phyloP scores from a whole-genome alignment of 495 filamentous ascomycete genomes.

The Tuber borchii region DNA sequence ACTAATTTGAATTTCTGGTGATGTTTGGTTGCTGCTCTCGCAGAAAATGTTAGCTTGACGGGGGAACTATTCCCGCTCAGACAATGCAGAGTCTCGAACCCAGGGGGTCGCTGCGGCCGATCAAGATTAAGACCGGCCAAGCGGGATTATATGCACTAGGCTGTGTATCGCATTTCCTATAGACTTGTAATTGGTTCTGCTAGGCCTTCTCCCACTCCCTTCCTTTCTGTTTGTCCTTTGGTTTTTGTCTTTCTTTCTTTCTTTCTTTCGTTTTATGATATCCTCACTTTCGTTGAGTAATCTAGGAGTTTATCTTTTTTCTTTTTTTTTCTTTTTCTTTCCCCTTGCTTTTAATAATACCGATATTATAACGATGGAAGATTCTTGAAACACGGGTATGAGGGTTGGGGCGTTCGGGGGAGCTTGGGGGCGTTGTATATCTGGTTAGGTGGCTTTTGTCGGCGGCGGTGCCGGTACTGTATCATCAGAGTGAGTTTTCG shows the following conservation, averaged over 20 bases:
- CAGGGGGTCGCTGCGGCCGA: too few species aligned
- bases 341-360: too few species aligned
- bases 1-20: too few species aligned
- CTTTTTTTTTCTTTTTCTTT: neutral
- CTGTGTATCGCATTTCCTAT: neutral
- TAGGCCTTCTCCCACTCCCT: neutral
- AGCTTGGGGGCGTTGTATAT: neutral
- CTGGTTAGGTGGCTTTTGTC: neutral
- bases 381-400: neutral
- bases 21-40: too few species aligned
- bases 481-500: slow-evolving; percentile 11
- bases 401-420: neutral
- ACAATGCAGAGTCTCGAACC: too few species aligned
- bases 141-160: too few species aligned
- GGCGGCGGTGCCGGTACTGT: too few species aligned
- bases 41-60: too few species aligned
- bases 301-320: neutral
- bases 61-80: too few species aligned
- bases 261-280: neutral
- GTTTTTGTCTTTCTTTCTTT: neutral
- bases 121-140: too few species aligned
- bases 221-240: neutral
- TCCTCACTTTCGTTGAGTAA: neutral
- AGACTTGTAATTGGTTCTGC: neutral
- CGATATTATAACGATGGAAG: neutral